These are phyloP conservation scores for Pyrenopolyporus hunteri DNA, from an alignment of 495 filamentous ascomycete genomes.

Conservation along the genomic window DNA sequence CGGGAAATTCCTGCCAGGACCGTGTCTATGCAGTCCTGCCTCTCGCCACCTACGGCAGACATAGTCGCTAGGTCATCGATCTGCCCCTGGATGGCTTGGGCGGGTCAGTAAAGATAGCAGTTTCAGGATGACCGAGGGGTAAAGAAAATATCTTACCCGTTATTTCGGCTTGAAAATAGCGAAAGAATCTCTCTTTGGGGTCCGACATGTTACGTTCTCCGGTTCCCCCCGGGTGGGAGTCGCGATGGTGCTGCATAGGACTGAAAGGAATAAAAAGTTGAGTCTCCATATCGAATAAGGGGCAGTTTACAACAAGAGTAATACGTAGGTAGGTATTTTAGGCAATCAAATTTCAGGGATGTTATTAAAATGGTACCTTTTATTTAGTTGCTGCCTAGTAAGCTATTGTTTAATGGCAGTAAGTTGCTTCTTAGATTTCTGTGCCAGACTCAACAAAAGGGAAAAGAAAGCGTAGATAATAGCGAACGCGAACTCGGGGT, in stretches of 20 bases:
- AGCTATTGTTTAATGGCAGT: neutral
- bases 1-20: constrained; percentile 52
- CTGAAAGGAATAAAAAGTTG: constrained; percentile 41
- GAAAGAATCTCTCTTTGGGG: constrained; percentile 77
- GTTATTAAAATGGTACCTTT: constrained; percentile 24
- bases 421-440: neutral
- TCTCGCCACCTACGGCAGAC: constrained; percentile 49
- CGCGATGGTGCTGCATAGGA: neutral
- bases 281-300: constrained; percentile 28
- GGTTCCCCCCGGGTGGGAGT: neutral
- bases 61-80: constrained; percentile 46
- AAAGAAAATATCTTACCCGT: constrained; percentile 58
- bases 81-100: constrained; percentile 49
- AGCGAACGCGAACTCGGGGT: neutral
- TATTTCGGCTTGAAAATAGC: constrained; percentile 76
- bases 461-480: neutral
- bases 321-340: too few species aligned
- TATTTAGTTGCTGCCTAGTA: constrained; percentile 24
- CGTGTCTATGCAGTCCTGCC: constrained; percentile 53
- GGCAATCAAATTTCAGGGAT: too few species aligned
- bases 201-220: constrained; percentile 40
- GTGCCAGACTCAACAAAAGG: neutral
- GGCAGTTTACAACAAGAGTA: neutral
- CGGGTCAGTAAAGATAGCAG: neutral
- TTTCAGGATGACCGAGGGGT: neutral